Percentiles rank a stretch among this genome's conserved stretches.
Conservation (phyloP, 176 grass and related monocot genomes). For the Melocanna baccifera region DNA sequence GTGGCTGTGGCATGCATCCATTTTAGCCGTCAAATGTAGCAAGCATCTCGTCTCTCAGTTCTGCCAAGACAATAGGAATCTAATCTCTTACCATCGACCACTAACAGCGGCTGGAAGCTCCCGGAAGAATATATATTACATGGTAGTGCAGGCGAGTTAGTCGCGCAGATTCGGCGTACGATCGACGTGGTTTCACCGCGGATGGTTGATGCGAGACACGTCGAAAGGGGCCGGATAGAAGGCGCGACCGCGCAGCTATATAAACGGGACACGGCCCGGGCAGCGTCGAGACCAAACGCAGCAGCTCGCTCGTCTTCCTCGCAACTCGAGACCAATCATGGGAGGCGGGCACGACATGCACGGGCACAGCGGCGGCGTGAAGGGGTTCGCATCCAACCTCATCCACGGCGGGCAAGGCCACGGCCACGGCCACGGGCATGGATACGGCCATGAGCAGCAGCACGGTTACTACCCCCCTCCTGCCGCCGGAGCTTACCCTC, state of each 20-base stretch:
- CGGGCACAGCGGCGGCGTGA: constrained; percentile 38
- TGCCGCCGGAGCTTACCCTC: constrained; percentile 23
- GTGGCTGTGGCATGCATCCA: not conserved
- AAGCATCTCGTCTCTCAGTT: not conserved
- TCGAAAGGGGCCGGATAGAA: not conserved
- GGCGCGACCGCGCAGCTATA: constrained; percentile 10
- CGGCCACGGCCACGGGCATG: not conserved
- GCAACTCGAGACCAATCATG: constrained; percentile 16
- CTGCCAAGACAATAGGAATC: constrained; percentile 24
- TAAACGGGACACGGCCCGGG: not conserved
- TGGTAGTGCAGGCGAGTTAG: not conserved
- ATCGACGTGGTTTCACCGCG: not conserved
- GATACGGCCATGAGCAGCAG: constrained; percentile 17
- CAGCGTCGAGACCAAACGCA: not conserved
- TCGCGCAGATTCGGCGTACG: not conserved
- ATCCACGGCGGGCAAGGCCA: constrained; percentile 13
- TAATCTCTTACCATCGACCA: not conserved
- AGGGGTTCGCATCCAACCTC: constrained; percentile 39
- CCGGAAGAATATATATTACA: constrained; percentile 11
- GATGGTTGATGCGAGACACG: constrained; percentile 12
- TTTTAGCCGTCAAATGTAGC: not conserved
- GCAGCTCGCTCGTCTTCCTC: not conserved
- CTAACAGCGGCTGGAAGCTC: not conserved
- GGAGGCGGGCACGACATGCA: constrained; percentile 45
- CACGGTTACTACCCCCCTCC: constrained; percentile 27